phyloP scores from a whole-genome alignment of 495 filamentous ascomycete genomes.

The Xylaria intraflava region DNA sequence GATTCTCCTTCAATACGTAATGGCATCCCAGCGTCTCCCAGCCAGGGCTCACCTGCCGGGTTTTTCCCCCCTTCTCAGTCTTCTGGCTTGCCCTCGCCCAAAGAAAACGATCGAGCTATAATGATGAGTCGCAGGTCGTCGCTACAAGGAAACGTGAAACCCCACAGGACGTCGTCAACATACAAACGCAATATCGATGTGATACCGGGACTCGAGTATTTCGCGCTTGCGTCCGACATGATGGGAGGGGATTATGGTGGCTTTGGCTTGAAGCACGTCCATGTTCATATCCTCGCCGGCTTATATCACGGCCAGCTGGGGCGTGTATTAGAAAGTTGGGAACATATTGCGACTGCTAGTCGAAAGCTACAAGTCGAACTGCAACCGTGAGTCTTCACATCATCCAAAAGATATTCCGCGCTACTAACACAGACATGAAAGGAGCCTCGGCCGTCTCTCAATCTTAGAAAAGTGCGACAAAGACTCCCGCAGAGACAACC shows the following conservation, averaged over 20 bases:
- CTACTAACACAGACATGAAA: constrained; percentile 13
- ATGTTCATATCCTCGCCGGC: constrained; percentile 79
- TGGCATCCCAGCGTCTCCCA: constrained; percentile 42
- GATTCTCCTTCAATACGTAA: constrained; percentile 44
- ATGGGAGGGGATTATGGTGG: constrained; percentile 72
- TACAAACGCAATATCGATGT: constrained; percentile 67
- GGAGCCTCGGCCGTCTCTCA: constrained; percentile 39
- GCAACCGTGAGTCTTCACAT: constrained; percentile 53
- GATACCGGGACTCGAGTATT: constrained; percentile 85
- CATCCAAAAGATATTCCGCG: not conserved
- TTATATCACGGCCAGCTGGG: constrained; percentile 84
- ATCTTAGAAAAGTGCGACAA: constrained; percentile 23
- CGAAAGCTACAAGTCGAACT: constrained; percentile 69
- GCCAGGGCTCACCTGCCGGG: constrained; percentile 44
- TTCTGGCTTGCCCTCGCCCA: constrained; percentile 42
- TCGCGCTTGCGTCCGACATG: constrained; percentile 80
- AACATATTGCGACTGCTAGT: constrained; percentile 76
- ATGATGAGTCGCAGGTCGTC: constrained; percentile 38
- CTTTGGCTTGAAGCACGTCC: constrained; percentile 71
- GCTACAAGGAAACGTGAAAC: constrained; percentile 29
- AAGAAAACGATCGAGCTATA: constrained; percentile 36
- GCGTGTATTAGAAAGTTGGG: constrained; percentile 82
- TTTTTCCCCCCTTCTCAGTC: constrained; percentile 32
- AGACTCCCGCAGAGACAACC: constrained; percentile 42
- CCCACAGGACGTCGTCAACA: constrained; percentile 19